These are phyloP conservation scores for Eutrema heterophyllum DNA, from an alignment of 345 rosid species.

Conservation along the genomic window DNA sequence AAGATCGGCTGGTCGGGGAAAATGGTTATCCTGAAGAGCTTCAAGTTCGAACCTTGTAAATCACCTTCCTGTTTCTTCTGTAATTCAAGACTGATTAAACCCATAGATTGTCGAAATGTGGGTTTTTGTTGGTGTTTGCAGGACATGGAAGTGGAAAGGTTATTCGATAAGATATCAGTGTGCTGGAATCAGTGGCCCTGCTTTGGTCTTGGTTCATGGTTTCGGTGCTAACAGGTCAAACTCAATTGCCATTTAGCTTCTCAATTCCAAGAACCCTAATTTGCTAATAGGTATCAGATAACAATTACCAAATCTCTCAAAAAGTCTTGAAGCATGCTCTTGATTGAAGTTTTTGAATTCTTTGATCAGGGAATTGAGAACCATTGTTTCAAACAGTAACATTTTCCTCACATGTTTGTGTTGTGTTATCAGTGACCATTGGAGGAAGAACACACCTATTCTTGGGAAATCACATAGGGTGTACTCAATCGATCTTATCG, in stretches of 20 bases:
- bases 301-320: neutral
- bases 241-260: conserved; percentile 48
- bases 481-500: conserved; percentile 79
- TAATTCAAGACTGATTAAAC: neutral
- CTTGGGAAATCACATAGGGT: conserved; percentile 74
- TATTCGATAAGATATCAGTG: conserved; percentile 76
- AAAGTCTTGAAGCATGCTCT: neutral
- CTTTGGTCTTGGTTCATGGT: conserved; percentile 79
- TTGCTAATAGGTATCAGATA: conserved; percentile 48
- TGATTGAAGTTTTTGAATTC: neutral
- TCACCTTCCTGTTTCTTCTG: neutral
- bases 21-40: conserved; percentile 12
- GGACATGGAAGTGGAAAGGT: conserved; percentile 86
- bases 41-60: conserved; percentile 48
- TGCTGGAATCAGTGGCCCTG: conserved; percentile 73
- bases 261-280: conserved; percentile 44
- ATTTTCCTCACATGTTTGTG: neutral
- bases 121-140: conserved; percentile 18
- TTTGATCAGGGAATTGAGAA: neutral
- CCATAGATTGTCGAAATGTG: neutral
- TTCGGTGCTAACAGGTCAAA: conserved; percentile 96
- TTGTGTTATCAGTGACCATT: conserved; percentile 54
- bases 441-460: conserved; percentile 81
- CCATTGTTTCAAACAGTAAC: neutral
- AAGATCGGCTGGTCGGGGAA: neutral